phyloP scores from a whole-genome alignment of 208 protist species.

The Vickermania ingenoplastis region DNA sequence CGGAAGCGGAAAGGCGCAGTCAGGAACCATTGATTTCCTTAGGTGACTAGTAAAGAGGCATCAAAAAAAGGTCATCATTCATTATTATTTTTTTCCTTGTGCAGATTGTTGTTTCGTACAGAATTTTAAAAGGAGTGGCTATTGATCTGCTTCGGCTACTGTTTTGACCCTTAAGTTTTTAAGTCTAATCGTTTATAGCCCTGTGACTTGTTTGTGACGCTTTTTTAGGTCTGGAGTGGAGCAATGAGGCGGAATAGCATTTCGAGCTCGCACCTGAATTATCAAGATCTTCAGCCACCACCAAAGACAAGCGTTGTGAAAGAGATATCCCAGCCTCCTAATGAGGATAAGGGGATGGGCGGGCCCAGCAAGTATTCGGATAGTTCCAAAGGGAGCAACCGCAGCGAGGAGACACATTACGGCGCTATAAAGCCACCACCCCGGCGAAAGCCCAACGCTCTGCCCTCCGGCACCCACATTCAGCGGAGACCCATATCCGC shows the following conservation, averaged over 20 bases:
- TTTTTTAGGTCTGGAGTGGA: too few relatives aligned
- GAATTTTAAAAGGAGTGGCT: too few relatives aligned
- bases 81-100: too few relatives aligned
- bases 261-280: not conserved
- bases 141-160: too few relatives aligned
- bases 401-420: not conserved
- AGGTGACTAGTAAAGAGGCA: too few relatives aligned
- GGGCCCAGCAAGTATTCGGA: not conserved
- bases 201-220: too few relatives aligned
- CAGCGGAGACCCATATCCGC: constrained; percentile 53
- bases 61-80: too few relatives aligned
- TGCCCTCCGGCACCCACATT: constrained; percentile 71
- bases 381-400: not conserved
- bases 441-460: constrained; percentile 7
- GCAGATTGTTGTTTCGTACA: too few relatives aligned
- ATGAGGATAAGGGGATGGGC: not conserved
- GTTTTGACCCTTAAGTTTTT: too few relatives aligned
- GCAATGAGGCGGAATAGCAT: not conserved
- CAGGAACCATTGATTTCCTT: too few relatives aligned
- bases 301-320: not conserved
- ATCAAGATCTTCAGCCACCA: not conserved
- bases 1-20: too few relatives aligned
- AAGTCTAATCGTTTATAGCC: too few relatives aligned
- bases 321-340: not conserved
- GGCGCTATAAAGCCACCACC: not conserved